These are phyloP conservation scores for Alternaria sp. DNA, from an alignment of 2,329 filamentous ascomycete species.

Conservation along the genomic window DNA sequence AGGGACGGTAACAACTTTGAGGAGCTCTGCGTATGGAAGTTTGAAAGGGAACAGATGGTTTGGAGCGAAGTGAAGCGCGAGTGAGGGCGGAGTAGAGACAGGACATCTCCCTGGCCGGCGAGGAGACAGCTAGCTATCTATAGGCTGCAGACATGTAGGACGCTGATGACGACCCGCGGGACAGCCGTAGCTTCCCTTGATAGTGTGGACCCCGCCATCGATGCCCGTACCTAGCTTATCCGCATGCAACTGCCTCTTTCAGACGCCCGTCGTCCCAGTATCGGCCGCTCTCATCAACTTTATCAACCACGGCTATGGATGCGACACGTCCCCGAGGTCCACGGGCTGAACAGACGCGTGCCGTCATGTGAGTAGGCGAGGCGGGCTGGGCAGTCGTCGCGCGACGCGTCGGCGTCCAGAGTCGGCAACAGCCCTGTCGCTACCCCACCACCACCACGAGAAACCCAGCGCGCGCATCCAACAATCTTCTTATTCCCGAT, in stretches of 20 bases:
- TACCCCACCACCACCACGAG: slow-evolving; percentile 22
- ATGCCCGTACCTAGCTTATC: slow-evolving; percentile 21
- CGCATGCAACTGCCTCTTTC: slow-evolving; percentile 32
- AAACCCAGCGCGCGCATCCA: slow-evolving; percentile 1
- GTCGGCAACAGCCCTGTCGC: slow-evolving; percentile 6
- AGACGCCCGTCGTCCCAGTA: slow-evolving; percentile 15
- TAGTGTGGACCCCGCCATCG: slow-evolving; percentile 32
- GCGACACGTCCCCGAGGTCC: not conserved
- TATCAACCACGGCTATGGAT: not conserved
- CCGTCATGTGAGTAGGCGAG: slow-evolving; percentile 1
- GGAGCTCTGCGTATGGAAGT: slow-evolving; percentile 12
- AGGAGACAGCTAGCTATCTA: slow-evolving; percentile 31
- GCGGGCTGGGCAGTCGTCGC: not conserved
- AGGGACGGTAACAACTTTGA: slow-evolving; percentile 5
- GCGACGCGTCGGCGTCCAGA: slow-evolving; percentile 9
- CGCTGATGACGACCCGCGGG: slow-evolving; percentile 9
- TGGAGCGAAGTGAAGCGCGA: slow-evolving; percentile 17
- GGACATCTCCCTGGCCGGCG: slow-evolving; percentile 27
- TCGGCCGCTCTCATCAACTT: not conserved
- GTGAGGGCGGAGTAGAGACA: slow-evolving; percentile 27
- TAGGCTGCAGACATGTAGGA: slow-evolving; percentile 14
- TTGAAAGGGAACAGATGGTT: not conserved
- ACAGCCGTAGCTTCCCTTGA: slow-evolving; percentile 5
- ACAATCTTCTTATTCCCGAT: not conserved
- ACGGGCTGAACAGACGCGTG: not conserved